Base-by-base conservation (phyloP, 1,284 basidiomycete genomes). In the Irpex lacteus region DNA sequence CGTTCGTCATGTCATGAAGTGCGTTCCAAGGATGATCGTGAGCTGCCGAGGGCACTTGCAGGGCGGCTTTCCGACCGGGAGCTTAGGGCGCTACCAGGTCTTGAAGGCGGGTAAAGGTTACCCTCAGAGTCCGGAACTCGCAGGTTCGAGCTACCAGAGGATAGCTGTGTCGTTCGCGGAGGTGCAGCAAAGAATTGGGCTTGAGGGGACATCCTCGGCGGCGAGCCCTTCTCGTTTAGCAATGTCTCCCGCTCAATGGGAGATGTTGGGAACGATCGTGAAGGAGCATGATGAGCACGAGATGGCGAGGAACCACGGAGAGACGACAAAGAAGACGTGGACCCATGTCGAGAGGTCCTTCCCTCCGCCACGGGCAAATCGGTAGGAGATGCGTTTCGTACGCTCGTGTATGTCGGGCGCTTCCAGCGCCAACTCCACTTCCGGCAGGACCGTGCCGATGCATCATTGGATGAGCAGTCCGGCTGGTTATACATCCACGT, bases 401-500 rank as follows among this genome's bases (percentile, higher is more conserved):
- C 61, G 2, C 61, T 26, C 57, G 50, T 63, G 60, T 69, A 63
- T 3, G 62, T 47, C 8, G 69, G 63, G 32, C 69, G 61, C 26
- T 65, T 68, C 73, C 73, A 74, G 11, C 65, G 66, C 74, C 74
- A 75, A 44, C 68, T 72, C 73, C 73, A 74, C 44, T 68, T 65
- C 38, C 67, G 71, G 49, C 65, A 15, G 37, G 69, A 67, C 62
- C 52, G 64, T 55, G 62, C 60, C 66, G 44, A 60, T 55, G 65
- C 60, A 6, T 62, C 64, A 64, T n/a, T 56, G 40, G 62, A 66
- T 38, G 61, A 61, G 15, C 61, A 63, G 9, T 72, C 73, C 61
- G 71, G 89, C 67, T 91, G 86, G 74, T 96, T 96, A 80, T 98
- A 98, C 66, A 96, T 80, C 87, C 92, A 95, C 1, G 96, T 98